Base-by-base conservation (phyloP, 257 asterid species). In the Primulina huaijiensis region DNA sequence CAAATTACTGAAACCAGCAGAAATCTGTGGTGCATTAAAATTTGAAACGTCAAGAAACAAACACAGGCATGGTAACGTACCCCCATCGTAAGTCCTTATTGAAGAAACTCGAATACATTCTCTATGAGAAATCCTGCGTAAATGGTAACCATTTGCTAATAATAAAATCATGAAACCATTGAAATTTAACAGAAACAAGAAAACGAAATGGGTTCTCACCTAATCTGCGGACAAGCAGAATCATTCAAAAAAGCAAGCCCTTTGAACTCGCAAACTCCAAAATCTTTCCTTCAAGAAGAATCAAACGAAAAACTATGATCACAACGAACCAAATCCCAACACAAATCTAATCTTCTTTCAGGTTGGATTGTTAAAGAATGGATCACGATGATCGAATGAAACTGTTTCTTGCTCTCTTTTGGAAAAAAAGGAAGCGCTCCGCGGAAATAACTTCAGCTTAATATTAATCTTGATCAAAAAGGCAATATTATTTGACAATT, bases 371-470 rank as follows among this genome's bases (percentile, higher is more conserved):
- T 65, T 38, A 40, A 30, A 57, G 71, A 66, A 76, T 68, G 72
- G 73, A 37, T 50, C 8, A 6, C 21, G 40, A 20, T 16, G 60
- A 70, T 64, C 6, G 55, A 34, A 60, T 12, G 57, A 67, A 89
- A 89, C 90, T 79, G 95, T 82, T 79, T 80, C 67, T 79, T 81
- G 76, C 53, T 74, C 77, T 80, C 80, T 69, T 83, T 74, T 78
- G 73, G 46, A 62, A 70, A 69, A 60, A 59, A 73, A 74, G 68
- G 50, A 75, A 76, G 35, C 63, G 77, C 65, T 53, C 23, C 8
- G 17, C 56, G 56, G 20, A 16, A 16, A 16, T 3, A 43, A 43
- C 53, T 43, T 43, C 53, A 46, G 20, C 69, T 35, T 6, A 5
- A 63, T 19, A 31, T 25, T 25, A 25, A n/a, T n/a, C n/a, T n/a